Evolutionary conservation across 495 filamentous ascomycete genomes (phyloP).

Genomic region (Aspergillus haitiensis): DNA sequence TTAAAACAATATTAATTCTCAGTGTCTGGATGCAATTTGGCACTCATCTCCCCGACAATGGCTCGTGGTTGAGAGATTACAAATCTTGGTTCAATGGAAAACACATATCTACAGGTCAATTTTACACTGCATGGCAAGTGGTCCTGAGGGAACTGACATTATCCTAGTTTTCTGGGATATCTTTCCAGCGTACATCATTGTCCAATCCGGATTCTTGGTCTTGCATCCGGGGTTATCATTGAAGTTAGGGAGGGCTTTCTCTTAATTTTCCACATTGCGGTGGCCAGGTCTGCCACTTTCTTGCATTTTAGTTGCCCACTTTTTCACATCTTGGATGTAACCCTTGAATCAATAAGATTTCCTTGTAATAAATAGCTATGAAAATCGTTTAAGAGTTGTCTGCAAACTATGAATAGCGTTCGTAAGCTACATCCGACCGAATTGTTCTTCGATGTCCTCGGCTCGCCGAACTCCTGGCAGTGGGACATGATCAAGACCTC

Average conservation of each 20-base stretch:
- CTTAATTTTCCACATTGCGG: too few relatives aligned
- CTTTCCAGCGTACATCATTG: neutral
- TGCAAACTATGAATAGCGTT: too few relatives aligned
- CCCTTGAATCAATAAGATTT: too few relatives aligned
- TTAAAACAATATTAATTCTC: neutral
- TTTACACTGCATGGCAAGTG: neutral
- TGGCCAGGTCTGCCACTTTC: too few relatives aligned
- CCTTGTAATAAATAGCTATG: too few relatives aligned
- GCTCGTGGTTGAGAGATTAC: neutral
- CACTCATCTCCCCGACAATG: neutral
- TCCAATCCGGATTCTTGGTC: slow-evolving; percentile 6
- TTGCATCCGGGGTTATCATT: slow-evolving; percentile 9
- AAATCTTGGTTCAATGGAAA: neutral
- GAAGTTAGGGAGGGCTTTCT: too few relatives aligned
- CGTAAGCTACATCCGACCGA: slow-evolving; percentile 15
- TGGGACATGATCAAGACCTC: slow-evolving; percentile 54
- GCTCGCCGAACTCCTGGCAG: slow-evolving; percentile 48
- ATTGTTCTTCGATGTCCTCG: slow-evolving; percentile 47
- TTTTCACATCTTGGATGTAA: too few relatives aligned
- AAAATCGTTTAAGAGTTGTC: too few relatives aligned
- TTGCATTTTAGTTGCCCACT: too few relatives aligned
- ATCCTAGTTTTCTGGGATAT: neutral
- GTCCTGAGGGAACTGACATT: slow-evolving; percentile 7
- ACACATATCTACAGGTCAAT: neutral
- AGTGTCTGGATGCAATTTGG: neutral